A percentile compares a stretch with the other conserved stretches of the same genome.
phyloP scores from a whole-genome alignment of 208 protist species.

The Leishmania mexicana region DNA sequence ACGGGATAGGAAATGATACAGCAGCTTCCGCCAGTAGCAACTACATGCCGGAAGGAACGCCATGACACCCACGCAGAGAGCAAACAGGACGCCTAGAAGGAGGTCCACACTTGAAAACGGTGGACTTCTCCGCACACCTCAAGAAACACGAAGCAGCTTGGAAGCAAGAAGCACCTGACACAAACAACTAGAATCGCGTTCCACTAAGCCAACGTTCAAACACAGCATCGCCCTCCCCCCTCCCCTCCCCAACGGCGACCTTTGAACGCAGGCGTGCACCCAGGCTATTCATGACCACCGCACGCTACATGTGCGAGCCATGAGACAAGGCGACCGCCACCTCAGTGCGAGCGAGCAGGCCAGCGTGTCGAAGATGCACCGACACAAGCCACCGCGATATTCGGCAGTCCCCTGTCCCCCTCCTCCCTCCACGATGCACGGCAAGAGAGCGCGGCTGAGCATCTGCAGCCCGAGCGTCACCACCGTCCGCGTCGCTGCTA shows the following conservation, averaged over 20 bases:
- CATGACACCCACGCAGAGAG: no score
- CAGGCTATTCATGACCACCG: not conserved
- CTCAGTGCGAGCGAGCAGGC: not conserved
- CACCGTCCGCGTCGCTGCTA: not conserved
- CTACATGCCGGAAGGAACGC: no score
- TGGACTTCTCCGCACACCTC: no score
- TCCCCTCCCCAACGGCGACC: not conserved
- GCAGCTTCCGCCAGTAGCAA: no score
- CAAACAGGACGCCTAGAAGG: no score
- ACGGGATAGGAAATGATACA: not conserved
- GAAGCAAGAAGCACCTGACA: no score
- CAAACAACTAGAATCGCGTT: no score
- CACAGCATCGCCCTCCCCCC: no score
- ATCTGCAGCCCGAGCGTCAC: not conserved
- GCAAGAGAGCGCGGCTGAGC: not conserved
- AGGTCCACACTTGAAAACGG: no score
- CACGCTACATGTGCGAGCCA: not conserved
- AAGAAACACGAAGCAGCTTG: not conserved
- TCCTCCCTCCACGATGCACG: not conserved
- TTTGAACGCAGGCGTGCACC: not conserved
- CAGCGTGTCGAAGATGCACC: not conserved
- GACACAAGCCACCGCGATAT: not conserved
- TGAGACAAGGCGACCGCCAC: not conserved
- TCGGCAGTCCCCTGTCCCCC: not conserved
- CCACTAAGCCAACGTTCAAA: not conserved